phyloP scores from a whole-genome alignment of 1,284 basidiomycete genomes.

The Phlebopus sp. region DNA sequence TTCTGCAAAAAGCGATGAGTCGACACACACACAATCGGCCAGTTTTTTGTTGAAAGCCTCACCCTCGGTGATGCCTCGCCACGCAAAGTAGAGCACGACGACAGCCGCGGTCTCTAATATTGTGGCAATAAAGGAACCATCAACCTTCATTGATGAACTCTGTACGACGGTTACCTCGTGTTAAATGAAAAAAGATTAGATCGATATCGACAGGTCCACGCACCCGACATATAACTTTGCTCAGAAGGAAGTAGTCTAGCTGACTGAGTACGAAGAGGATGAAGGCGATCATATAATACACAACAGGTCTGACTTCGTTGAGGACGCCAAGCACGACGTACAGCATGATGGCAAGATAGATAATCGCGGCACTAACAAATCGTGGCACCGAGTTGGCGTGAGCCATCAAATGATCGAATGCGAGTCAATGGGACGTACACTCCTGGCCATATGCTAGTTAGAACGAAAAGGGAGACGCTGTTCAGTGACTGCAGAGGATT shows the following conservation, averaged over 20 bases:
- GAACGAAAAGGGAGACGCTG: slow-evolving; percentile 71
- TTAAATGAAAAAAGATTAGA: slow-evolving; percentile 9
- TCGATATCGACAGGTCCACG: slow-evolving; percentile 24
- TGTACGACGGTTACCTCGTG: slow-evolving; percentile 19
- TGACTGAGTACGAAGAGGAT: slow-evolving; percentile 73
- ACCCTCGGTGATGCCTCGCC: slow-evolving; percentile 86
- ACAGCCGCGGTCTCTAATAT: slow-evolving; percentile 72
- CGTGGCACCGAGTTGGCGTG: neutral
- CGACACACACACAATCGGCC: neutral
- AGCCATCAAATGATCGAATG: no score
- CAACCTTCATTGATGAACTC: slow-evolving; percentile 65
- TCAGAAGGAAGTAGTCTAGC: slow-evolving; percentile 75
- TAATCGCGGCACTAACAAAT: slow-evolving; percentile 52
- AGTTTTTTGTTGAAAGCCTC: slow-evolving; percentile 27
- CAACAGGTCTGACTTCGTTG: slow-evolving; percentile 70
- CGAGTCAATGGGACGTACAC: slow-evolving; percentile 45
- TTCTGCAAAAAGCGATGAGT: slow-evolving; percentile 20
- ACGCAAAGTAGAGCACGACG: slow-evolving; percentile 69
- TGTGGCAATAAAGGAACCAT: slow-evolving; percentile 81
- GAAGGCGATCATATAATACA: slow-evolving; percentile 64
- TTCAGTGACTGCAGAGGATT: slow-evolving; percentile 53
- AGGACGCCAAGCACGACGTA: slow-evolving; percentile 72
- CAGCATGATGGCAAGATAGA: slow-evolving; percentile 71
- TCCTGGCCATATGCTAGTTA: slow-evolving; percentile 84
- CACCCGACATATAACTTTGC: slow-evolving; percentile 73